Conservation (phyloP, 305 asterid genomes). For the Fraxinus platypoda region DNA sequence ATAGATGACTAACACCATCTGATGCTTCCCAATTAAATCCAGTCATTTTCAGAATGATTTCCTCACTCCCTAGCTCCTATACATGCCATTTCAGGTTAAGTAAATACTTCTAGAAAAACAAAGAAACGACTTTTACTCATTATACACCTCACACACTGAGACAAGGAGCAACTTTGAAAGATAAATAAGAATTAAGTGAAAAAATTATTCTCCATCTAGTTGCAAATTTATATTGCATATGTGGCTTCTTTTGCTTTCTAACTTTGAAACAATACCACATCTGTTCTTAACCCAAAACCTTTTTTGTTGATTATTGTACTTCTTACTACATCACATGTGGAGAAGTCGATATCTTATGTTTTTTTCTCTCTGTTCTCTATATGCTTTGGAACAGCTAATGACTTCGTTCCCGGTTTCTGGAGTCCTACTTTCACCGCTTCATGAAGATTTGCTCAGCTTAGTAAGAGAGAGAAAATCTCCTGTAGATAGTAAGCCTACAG, state of each 20-base stretch:
- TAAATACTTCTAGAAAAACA: not conserved
- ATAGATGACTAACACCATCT: not conserved
- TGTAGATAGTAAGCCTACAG: conserved; percentile 28
- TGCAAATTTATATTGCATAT: conserved; percentile 13
- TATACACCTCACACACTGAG: not conserved
- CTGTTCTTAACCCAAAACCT: conserved; percentile 1
- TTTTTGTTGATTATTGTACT: not conserved
- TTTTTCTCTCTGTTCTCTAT: conserved; percentile 14
- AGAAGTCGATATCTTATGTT: conserved; percentile 11
- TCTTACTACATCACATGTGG: conserved; percentile 17
- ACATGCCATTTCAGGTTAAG: not conserved
- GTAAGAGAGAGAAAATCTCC: conserved; percentile 35
- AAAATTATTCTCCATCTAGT: conserved; percentile 15
- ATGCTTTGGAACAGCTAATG: conserved; percentile 57
- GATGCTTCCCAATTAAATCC: not conserved
- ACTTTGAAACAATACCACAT: not conserved
- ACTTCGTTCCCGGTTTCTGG: conserved; percentile 48
- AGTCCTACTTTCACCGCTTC: conserved; percentile 75
- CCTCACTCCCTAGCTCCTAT: not conserved
- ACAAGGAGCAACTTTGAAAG: conserved; percentile 15
- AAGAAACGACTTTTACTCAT: not conserved
- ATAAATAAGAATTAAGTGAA: not conserved
- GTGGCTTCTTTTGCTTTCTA: not conserved
- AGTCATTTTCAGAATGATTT: not conserved
- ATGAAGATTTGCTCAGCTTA: conserved; percentile 53